Evolutionary conservation across 2,329 filamentous ascomycete species (phyloP).

Genomic region (Colletotrichum sp.): DNA sequence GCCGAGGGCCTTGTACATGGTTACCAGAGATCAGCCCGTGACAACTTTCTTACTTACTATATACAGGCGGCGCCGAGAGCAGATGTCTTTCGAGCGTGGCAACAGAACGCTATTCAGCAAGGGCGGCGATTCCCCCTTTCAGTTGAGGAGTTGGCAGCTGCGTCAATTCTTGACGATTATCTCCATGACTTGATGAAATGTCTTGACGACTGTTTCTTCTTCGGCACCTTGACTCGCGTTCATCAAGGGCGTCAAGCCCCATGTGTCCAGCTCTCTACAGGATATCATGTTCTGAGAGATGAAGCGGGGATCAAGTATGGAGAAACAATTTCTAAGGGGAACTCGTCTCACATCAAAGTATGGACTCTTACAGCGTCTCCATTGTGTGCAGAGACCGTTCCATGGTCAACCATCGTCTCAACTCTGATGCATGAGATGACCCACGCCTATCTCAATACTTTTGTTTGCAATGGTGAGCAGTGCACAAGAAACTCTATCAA

Average conservation of each 20-base stretch:
- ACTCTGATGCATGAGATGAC: slow-evolving; percentile 19
- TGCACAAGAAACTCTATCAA: background rate
- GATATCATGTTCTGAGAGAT: background rate
- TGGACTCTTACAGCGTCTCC: background rate
- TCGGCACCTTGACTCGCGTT: background rate
- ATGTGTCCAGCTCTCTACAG: background rate
- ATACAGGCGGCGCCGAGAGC: background rate
- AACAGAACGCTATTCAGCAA: background rate
- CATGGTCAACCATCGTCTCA: background rate
- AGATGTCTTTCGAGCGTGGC: background rate
- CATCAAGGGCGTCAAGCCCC: background rate
- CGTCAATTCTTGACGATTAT: background rate
- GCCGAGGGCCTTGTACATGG: background rate
- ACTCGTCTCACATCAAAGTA: background rate
- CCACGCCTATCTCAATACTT: slow-evolving; percentile 1
- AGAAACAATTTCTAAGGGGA: background rate
- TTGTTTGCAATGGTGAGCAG: background rate
- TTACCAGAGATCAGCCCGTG: background rate
- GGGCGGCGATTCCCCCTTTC: background rate
- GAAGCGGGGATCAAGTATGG: background rate
- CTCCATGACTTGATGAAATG: background rate
- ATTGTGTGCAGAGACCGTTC: background rate
- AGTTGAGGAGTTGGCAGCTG: background rate
- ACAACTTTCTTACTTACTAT: background rate
- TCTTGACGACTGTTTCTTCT: slow-evolving; percentile 11